These are phyloP conservation scores for Akanthomyces dipterigenus DNA, from an alignment of 2,329 filamentous ascomycete species.

Conservation along the genomic window DNA sequence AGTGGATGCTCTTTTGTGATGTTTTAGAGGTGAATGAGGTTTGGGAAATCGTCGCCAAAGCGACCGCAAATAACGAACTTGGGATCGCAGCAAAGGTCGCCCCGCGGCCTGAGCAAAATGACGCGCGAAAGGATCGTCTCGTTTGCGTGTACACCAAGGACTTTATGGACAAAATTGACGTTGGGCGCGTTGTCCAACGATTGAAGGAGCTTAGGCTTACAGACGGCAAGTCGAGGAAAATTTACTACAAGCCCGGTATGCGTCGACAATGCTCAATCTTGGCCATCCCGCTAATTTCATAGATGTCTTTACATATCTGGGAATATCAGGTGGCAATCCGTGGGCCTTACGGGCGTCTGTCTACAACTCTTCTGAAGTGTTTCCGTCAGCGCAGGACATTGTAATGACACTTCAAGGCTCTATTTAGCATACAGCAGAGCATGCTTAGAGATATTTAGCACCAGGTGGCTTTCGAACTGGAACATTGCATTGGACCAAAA, in stretches of 20 bases:
- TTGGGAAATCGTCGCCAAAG: slow-evolving; percentile 62
- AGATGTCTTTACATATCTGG: slow-evolving; percentile 65
- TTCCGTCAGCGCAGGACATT: slow-evolving; percentile 16
- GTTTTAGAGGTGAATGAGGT: slow-evolving; percentile 48
- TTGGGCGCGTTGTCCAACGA: slow-evolving; percentile 58
- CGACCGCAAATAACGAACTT: slow-evolving; percentile 61
- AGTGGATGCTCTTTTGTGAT: slow-evolving; percentile 71
- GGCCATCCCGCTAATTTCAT: slow-evolving; percentile 13
- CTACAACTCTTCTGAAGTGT: slow-evolving; percentile 41
- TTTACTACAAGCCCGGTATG: slow-evolving; percentile 74
- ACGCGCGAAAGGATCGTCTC: slow-evolving; percentile 41
- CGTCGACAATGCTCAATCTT: slow-evolving; percentile 17
- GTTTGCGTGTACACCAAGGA: slow-evolving; percentile 76
- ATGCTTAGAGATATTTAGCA: too few species aligned
- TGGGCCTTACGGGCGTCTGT: slow-evolving; percentile 56
- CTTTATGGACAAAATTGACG: slow-evolving; percentile 62
- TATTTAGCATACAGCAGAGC: neutral
- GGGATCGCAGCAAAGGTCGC: slow-evolving; percentile 68
- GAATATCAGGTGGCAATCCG: slow-evolving; percentile 52
- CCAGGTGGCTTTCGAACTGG: neutral
- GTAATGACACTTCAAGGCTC: neutral
- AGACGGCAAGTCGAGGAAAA: slow-evolving; percentile 35
- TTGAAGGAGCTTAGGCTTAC: slow-evolving; percentile 58
- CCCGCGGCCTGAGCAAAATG: slow-evolving; percentile 40
- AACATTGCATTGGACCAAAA: neutral